A percentile compares a stretch with the other conserved stretches of the same genome.
phyloP scores from a whole-genome alignment of 495 filamentous ascomycete species.

The Penicillium canariense region DNA sequence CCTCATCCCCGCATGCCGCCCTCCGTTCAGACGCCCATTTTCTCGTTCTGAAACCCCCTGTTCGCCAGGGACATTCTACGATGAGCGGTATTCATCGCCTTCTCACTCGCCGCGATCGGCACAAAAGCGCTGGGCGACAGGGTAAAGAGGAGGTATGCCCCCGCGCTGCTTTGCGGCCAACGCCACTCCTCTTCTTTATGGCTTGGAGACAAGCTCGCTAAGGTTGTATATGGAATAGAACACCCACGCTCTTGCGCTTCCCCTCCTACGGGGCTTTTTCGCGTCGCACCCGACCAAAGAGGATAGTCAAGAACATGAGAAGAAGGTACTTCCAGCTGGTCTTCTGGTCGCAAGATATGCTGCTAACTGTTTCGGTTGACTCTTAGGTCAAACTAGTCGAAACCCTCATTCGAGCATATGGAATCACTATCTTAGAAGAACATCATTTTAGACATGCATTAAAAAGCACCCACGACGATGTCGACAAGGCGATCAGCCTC shows the following conservation, averaged over 20 bases:
- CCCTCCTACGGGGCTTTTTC: slow-evolving; percentile 37
- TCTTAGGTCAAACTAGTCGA: slow-evolving; percentile 38
- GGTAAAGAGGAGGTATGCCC: slow-evolving; percentile 48
- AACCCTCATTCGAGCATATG: slow-evolving; percentile 30
- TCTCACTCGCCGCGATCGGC: slow-evolving; percentile 72
- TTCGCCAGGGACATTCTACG: background rate
- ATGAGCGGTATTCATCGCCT: slow-evolving; percentile 67
- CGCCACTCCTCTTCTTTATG: background rate
- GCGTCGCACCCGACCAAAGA: slow-evolving; percentile 21
- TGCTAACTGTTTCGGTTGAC: slow-evolving; percentile 5
- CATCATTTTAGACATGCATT: slow-evolving; percentile 70
- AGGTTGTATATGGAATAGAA: slow-evolving; percentile 19
- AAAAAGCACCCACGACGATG: slow-evolving; percentile 59
- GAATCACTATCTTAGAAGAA: slow-evolving; percentile 36
- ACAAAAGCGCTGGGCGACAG: slow-evolving; percentile 46
- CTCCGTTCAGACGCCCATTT: slow-evolving; percentile 1
- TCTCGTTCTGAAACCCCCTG: slow-evolving; percentile 10
- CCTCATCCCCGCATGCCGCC: slow-evolving; percentile 30
- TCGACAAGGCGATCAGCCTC: slow-evolving; percentile 71
- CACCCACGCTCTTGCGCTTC: slow-evolving; percentile 25
- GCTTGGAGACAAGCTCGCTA: slow-evolving; percentile 12
- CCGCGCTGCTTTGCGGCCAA: background rate
- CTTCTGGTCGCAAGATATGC: background rate
- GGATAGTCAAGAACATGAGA: slow-evolving; percentile 32
- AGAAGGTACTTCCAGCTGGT: slow-evolving; percentile 32